These are phyloP conservation scores for Wakefieldia striispora DNA, from an alignment of 768 basidiomycete species.

Conservation along the genomic window DNA sequence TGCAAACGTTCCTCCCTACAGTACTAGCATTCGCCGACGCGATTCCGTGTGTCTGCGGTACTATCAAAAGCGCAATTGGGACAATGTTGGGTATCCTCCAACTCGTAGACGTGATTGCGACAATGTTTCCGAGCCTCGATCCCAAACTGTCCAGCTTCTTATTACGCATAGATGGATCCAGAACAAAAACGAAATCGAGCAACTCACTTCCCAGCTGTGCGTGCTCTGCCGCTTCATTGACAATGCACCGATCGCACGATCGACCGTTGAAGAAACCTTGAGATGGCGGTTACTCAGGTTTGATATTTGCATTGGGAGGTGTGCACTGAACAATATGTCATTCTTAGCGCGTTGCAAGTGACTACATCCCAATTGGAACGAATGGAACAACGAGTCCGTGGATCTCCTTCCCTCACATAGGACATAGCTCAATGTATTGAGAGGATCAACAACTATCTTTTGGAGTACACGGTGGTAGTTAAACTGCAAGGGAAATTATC, in stretches of 20 bases:
- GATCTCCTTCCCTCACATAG: background rate
- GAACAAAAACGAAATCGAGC: constrained; percentile 7
- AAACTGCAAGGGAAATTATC: no score
- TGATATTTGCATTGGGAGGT: background rate
- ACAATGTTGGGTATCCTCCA: background rate
- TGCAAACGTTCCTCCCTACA: constrained; percentile 3
- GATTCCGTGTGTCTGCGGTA: background rate
- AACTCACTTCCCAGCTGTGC: background rate
- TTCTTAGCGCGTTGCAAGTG: background rate
- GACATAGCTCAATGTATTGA: background rate
- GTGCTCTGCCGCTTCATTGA: background rate
- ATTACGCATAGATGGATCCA: background rate
- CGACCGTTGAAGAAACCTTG: background rate
- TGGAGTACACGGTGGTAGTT: background rate
- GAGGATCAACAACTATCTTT: background rate
- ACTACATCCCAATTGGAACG: background rate
- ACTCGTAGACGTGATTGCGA: constrained; percentile 3
- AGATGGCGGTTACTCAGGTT: background rate
- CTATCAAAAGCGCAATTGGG: constrained; percentile 3
- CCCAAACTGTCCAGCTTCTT: background rate
- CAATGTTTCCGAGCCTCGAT: background rate
- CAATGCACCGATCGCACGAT: background rate
- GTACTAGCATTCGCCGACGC: background rate
- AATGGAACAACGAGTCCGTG: background rate
- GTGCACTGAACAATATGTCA: no score